Percentiles rank a stretch among this genome's conserved stretches.
Evolutionary conservation across 305 asterid genomes (phyloP).

Genomic region (Fraxinus platypoda): DNA sequence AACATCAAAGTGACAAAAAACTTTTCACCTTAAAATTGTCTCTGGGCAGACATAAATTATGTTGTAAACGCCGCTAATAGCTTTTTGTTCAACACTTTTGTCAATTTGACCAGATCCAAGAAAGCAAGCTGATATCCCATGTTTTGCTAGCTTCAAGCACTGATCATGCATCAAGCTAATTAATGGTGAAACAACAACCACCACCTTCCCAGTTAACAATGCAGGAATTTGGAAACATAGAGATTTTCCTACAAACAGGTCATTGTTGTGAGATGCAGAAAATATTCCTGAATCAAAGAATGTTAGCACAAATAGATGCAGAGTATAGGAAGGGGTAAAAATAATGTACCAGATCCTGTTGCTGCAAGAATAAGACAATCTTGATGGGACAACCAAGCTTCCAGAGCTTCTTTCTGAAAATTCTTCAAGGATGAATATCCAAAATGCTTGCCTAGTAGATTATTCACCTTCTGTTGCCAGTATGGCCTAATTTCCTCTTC

Average conservation of each 20-base stretch:
- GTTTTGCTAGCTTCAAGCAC: slow-evolving; percentile 66
- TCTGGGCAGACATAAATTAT: slow-evolving; percentile 76
- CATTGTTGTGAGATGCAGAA: slow-evolving; percentile 20
- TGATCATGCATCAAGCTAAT: slow-evolving; percentile 91
- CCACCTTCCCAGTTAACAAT: slow-evolving; percentile 65
- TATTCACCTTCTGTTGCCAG: slow-evolving; percentile 48
- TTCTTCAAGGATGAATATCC: slow-evolving; percentile 57
- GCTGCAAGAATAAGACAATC: slow-evolving; percentile 79
- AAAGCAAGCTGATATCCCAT: slow-evolving; percentile 76
- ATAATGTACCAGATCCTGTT: slow-evolving; percentile 70
- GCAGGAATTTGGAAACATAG: slow-evolving; percentile 73
- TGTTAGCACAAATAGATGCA: background rate
- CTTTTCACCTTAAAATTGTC: slow-evolving; percentile 57
- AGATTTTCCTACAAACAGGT: slow-evolving; percentile 54
- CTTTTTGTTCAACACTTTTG: slow-evolving; percentile 64
- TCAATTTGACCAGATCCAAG: slow-evolving; percentile 79
- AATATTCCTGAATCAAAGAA: slow-evolving; percentile 1
- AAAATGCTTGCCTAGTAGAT: slow-evolving; percentile 45
- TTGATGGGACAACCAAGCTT: slow-evolving; percentile 56
- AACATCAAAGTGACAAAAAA: background rate
- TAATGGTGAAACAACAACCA: slow-evolving; percentile 69
- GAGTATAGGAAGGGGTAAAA: background rate
- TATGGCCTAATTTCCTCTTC: slow-evolving; percentile 38
- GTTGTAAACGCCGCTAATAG: slow-evolving; percentile 57
- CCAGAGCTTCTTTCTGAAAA: slow-evolving; percentile 69